Evolutionary conservation across 495 filamentous ascomycete species (phyloP), one percentile per base, ranked within the genome.

Genomic region (Xylaria grammica): DNA sequence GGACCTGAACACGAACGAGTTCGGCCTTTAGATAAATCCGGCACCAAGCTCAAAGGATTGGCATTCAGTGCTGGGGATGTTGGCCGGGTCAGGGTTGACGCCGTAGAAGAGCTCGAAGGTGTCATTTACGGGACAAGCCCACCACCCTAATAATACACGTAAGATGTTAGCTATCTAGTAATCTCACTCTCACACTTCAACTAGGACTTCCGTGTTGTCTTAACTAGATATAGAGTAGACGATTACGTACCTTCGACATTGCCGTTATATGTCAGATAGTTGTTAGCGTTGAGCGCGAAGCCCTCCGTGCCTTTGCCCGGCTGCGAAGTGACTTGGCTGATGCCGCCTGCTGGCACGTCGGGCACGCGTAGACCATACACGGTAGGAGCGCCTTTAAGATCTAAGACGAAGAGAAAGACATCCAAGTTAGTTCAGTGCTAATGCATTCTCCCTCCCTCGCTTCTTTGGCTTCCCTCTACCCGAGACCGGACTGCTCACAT

Each of bases 91-190:
- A 22, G 51, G 61, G n/a, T 45, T 30, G 42, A 49, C 7, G 20
- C 61, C 61, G 30, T 56, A 63, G 52, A 34, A 56, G 20, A 63
- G 61, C 8, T 36, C 20, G 52, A 48, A 63, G 22, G 29, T 57
- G 44, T 32, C 61, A 30, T 55, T 20, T n/a, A 63, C 38, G 34
- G 61, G 60, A 38, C 61, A 63, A 24, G 61, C 61, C 61, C 61
- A 63, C 49, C 51, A 63, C 15, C 61, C 61, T 63, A 38, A 6
- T 42, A 32, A 42, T 27, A 6, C 11, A 13, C 8, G n/a, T 29
- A 19, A 40, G 10, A 0, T 1, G 22, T 60, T 19, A 59, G 45
- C 48, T 13, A 29, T 38, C 9, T 36, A 36, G n/a, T n/a, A n/a
- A 30, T 48, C 15, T 13, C 27, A 19, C 32, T 10, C 34, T 20